Conservation (phyloP, 176 grass and related monocot genomes). For the Alloteropsis semialata region DNA sequence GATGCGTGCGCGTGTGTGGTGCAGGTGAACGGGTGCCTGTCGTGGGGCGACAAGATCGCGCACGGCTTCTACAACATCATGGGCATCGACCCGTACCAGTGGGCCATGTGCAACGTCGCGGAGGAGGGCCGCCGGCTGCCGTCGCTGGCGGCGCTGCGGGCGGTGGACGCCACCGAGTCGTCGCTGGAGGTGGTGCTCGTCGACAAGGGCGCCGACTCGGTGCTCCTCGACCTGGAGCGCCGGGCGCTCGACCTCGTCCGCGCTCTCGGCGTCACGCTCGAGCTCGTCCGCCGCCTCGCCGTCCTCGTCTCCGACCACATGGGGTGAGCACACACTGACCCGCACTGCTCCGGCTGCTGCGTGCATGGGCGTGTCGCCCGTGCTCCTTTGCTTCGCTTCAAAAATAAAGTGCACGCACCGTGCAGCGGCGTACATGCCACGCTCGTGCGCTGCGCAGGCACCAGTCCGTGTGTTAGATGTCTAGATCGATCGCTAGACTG, state of each 20-base stretch:
- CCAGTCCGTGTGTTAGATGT: neutral
- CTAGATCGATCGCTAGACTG: neutral
- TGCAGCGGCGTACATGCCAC: neutral
- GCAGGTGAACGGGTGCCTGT: slow-evolving; percentile 84
- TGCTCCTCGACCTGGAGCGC: slow-evolving; percentile 61
- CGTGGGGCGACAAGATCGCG: slow-evolving; percentile 74
- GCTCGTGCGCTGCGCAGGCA: slow-evolving; percentile 11
- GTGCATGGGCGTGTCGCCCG: neutral
- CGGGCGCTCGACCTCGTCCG: slow-evolving; percentile 50
- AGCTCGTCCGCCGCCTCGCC: slow-evolving; percentile 66
- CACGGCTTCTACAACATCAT: slow-evolving; percentile 91
- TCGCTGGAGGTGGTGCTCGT: slow-evolving; percentile 81
- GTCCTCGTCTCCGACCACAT: slow-evolving; percentile 79
- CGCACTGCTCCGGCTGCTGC: neutral
- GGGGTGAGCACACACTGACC: slow-evolving; percentile 47
- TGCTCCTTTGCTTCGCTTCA: neutral
- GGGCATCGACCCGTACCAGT: slow-evolving; percentile 89
- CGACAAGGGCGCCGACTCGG: slow-evolving; percentile 53
- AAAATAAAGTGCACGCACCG: too few relatives aligned
- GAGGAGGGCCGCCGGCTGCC: slow-evolving; percentile 69
- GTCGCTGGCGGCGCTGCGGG: slow-evolving; percentile 58
- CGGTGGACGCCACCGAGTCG: slow-evolving; percentile 65
- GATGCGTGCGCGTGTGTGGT: neutral
- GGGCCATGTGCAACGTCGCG: slow-evolving; percentile 83
- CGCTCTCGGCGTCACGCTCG: slow-evolving; percentile 47